Base-by-base conservation (phyloP, 2,329 filamentous ascomycete species). In the Bretziella fagacearum region DNA sequence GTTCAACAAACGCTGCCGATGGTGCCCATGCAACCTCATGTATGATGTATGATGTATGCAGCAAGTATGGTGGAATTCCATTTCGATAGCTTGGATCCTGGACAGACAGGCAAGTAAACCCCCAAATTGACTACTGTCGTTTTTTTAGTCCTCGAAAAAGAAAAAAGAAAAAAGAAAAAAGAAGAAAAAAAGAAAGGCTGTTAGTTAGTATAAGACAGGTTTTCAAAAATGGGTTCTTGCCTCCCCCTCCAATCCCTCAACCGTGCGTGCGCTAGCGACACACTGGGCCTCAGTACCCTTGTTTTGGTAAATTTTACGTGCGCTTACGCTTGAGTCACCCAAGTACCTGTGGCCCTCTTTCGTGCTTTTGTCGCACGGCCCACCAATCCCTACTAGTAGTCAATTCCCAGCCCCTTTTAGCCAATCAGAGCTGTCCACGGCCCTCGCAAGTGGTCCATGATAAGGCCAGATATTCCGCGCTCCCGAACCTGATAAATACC, bases 401-500 rank as follows among this genome's bases (percentile, higher is more conserved):
- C 13, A 29, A 30, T 39, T 39, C 35, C 40, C 26, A 43, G 30
- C 40, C 40, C 40, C 40, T 43, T 30, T 43, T 30, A 20, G 26
- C 40, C 40, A 50, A 50, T 50, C 48, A 50, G 22, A 44, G n/a
- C n/a, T n/a, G 26, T 22, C 23, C 33, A 44, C 32, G 27, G 32
- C 39, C 39, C 33, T 37, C 26, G 29, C 6, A 33, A 39, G 35
- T 47, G 32, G 40, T 45, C 25, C 30, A 39, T 32, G 48, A 50
- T 50, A 50, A 50, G 48, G 48, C 48, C 48, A 50, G 48, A 50
- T 50, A 50, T 50, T 50, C 48, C 48, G 48, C 48, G 44, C 39
- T 40, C 48, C 48, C 40, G 44, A 50, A 44, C 35, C 39, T 50
- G 47, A 53, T 53, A 53, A 53, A 53, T 53, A 53, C 52, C 52